Evolutionary conservation across 73 alveolate species (phyloP).

Genomic region (Paramecium pentaurelia): DNA sequence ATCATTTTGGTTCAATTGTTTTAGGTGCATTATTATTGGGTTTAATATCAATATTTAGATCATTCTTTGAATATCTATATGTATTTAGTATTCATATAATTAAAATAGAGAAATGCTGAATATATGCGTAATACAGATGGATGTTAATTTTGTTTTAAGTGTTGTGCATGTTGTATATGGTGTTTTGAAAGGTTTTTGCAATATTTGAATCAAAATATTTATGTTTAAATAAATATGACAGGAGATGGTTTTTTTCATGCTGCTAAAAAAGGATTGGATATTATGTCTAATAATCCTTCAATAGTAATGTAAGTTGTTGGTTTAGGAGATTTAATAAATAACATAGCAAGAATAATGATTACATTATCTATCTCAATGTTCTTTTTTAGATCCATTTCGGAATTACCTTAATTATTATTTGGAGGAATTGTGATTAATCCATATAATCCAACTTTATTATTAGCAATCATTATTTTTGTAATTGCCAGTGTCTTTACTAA

Average conservation of each 20-base stretch:
- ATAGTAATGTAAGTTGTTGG: constrained; percentile 23
- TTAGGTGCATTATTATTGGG: constrained; percentile 29
- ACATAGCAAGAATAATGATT: not conserved
- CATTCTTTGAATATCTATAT: constrained; percentile 30
- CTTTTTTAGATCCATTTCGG: not conserved
- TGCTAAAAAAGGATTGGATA: not conserved
- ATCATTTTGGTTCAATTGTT: constrained; percentile 12
- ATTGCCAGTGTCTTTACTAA: not conserved
- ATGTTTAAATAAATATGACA: constrained; percentile 33
- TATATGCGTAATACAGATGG: constrained; percentile 13
- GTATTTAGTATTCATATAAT: not conserved
- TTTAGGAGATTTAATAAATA: constrained; percentile 19
- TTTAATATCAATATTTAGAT: not conserved
- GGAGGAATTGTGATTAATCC: not conserved
- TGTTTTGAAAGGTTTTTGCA: constrained; percentile 33
- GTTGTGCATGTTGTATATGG: constrained; percentile 51
- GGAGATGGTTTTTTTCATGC: constrained; percentile 26
- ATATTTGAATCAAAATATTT: not conserved
- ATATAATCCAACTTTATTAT: constrained; percentile 10
- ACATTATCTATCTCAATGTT: not conserved
- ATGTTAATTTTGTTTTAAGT: not conserved
- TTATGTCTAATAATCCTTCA: constrained; percentile 4
- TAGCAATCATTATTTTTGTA: not conserved
- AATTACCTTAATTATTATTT: not conserved
- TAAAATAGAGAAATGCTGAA: constrained; percentile 45